Percentiles rank a stretch among this genome's conserved stretches.
Evolutionary conservation across 306 rosid species (phyloP).

Genomic region (Sicyos baderoa): DNA sequence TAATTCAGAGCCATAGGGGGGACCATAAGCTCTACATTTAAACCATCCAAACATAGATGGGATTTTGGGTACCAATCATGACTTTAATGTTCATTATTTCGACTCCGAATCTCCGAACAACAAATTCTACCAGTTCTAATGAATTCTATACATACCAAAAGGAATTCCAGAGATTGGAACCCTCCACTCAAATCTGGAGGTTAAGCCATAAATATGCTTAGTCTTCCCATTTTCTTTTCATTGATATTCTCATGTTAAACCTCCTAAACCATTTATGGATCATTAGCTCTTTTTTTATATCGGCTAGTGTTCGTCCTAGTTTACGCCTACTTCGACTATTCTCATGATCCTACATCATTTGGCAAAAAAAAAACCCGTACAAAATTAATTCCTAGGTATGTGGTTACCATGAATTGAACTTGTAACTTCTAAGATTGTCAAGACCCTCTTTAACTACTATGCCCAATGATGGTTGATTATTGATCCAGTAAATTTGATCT

Average conservation of each 20-base stretch:
- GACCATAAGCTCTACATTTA: constrained; percentile 4
- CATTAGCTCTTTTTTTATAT: too few relatives aligned
- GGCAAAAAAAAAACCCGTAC: too few relatives aligned
- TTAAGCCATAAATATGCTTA: not conserved
- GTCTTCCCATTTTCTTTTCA: not conserved
- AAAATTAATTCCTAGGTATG: too few relatives aligned
- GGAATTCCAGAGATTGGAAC: not conserved
- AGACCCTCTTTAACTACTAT: too few relatives aligned
- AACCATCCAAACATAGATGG: not conserved
- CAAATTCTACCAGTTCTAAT: not conserved
- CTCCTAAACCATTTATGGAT: not conserved
- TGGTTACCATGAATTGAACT: too few relatives aligned
- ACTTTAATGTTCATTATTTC: not conserved
- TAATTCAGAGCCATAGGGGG: constrained; percentile 2
- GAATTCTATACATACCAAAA: not conserved
- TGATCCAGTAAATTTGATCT: not conserved
- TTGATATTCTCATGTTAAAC: not conserved
- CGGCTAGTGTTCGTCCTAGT: too few relatives aligned
- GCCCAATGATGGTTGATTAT: not conserved
- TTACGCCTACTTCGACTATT: too few relatives aligned
- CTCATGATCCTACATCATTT: too few relatives aligned
- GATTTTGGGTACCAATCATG: not conserved
- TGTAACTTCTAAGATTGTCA: too few relatives aligned
- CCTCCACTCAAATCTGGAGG: not conserved
- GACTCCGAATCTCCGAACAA: not conserved